A percentile compares a stretch with the other conserved stretches of the same genome.
Evolutionary conservation across 1,284 basidiomycete genomes (phyloP).

Genomic region (Ustilago shanxiensis): DNA sequence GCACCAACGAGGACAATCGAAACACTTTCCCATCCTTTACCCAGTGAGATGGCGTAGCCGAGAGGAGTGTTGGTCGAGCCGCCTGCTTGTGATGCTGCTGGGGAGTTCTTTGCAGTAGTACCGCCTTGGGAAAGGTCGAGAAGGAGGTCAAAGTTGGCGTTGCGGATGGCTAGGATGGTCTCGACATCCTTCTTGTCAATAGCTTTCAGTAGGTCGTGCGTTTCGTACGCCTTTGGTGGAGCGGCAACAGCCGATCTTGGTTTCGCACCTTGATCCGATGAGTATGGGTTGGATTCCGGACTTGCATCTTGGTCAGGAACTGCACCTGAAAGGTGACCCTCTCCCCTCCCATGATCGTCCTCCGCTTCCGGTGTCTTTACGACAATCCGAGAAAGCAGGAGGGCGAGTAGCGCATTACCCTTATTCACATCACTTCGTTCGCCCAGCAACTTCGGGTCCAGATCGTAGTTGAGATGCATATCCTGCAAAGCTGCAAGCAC

Average conservation of each 20-base stretch:
- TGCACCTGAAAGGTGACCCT: slow-evolving; percentile 35
- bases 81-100: slow-evolving; percentile 40
- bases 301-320: slow-evolving; percentile 12
- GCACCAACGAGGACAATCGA: slow-evolving; percentile 64
- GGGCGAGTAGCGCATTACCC: slow-evolving; percentile 51
- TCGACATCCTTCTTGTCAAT: slow-evolving; percentile 66
- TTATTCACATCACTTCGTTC: slow-evolving; percentile 48
- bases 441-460: slow-evolving; percentile 57
- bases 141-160: slow-evolving; percentile 64
- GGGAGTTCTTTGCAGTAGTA: slow-evolving; percentile 20
- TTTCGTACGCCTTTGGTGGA: slow-evolving; percentile 45
- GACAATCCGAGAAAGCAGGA: slow-evolving; percentile 40
- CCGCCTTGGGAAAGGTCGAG: slow-evolving; percentile 56
- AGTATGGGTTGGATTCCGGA: not conserved
- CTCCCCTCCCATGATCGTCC: slow-evolving; percentile 16
- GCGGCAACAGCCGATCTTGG: slow-evolving; percentile 8
- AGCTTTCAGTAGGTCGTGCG: slow-evolving; percentile 66
- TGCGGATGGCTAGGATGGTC: slow-evolving; percentile 64
- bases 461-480: slow-evolving; percentile 60
- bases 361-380: not conserved
- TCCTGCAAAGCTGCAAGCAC: slow-evolving; percentile 54
- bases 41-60: slow-evolving; percentile 62
- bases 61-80: slow-evolving; percentile 55
- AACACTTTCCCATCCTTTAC: slow-evolving; percentile 58
- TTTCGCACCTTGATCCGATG: slow-evolving; percentile 2